These are phyloP conservation scores for Suillus occidentalis DNA, from an alignment of 768 basidiomycete genomes.

Conservation along the genomic window DNA sequence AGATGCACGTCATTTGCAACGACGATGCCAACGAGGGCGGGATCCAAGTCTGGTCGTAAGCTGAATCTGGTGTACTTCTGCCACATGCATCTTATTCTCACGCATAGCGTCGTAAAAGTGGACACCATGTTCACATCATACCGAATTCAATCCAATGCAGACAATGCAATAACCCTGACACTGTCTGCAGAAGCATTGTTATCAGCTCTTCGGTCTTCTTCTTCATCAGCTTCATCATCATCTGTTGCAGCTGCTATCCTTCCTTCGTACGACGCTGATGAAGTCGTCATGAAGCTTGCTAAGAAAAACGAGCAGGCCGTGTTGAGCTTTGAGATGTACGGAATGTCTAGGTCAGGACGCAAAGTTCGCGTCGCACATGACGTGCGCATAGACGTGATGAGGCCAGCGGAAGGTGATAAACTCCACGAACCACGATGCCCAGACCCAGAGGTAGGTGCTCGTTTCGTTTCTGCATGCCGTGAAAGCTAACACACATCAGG, in stretches of 20 bases:
- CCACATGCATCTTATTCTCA: constrained; percentile 12
- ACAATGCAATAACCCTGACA: constrained; percentile 78
- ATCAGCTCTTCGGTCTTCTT: constrained; percentile 67
- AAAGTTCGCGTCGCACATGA: constrained; percentile 73
- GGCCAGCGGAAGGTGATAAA: constrained; percentile 67
- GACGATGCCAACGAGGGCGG: constrained; percentile 78
- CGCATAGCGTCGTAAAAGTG: constrained; percentile 58
- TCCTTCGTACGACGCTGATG: constrained; percentile 50
- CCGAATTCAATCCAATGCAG: constrained; percentile 83
- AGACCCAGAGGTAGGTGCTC: constrained; percentile 68
- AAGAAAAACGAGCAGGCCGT: constrained; percentile 84
- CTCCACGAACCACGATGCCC: constrained; percentile 84
- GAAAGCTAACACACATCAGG: constrained; percentile 38
- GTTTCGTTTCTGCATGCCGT: not conserved
- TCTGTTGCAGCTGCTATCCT: constrained; percentile 28
- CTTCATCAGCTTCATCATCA: constrained; percentile 46
- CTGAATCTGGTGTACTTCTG: constrained; percentile 22
- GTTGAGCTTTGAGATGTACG: constrained; percentile 73
- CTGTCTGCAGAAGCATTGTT: constrained; percentile 74
- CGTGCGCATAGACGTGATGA: constrained; percentile 79
- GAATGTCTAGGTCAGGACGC: constrained; percentile 61
- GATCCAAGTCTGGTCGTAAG: constrained; percentile 84
- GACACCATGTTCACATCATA: constrained; percentile 71
- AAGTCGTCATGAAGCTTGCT: constrained; percentile 80
- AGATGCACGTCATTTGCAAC: constrained; percentile 84